phyloP scores from a whole-genome alignment of 495 filamentous ascomycete species.

The Xylaria cubensis region DNA sequence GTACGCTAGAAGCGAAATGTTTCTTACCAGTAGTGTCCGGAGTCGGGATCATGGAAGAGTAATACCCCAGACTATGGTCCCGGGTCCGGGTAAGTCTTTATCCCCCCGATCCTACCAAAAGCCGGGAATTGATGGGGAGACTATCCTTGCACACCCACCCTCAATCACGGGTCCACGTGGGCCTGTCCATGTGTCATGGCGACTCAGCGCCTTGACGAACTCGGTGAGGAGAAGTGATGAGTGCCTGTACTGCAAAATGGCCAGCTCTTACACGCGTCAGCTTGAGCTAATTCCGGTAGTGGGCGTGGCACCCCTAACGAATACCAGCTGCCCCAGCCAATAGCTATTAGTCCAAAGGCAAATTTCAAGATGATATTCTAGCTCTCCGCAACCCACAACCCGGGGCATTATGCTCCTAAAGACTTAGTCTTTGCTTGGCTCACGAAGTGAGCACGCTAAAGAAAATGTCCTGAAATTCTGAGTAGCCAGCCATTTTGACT shows the following conservation, averaged over 20 bases:
- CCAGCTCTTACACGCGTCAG: background rate
- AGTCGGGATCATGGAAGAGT: conserved; percentile 2
- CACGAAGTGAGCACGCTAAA: background rate
- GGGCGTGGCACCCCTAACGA: conserved; percentile 6
- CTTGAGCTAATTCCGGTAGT: background rate
- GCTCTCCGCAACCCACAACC: conserved; percentile 1
- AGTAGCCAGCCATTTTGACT: background rate
- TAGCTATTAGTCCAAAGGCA: background rate
- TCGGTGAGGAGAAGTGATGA: background rate
- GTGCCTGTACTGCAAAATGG: background rate
- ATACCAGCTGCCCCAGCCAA: background rate
- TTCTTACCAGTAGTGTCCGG: background rate
- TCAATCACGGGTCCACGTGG: conserved; percentile 3
- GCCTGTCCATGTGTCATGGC: background rate
- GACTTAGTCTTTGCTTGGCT: conserved; percentile 5
- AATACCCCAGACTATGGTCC: background rate
- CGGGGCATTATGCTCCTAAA: conserved; percentile 3
- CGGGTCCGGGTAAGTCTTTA: conserved; percentile 20
- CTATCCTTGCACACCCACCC: conserved; percentile 14
- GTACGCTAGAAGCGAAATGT: background rate
- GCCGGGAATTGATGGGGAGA: background rate
- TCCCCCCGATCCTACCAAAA: background rate
- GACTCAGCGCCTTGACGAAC: background rate
- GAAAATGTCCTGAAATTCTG: background rate
- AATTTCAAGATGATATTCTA: background rate